These are phyloP conservation scores for Beauveria sp. DNA, from an alignment of 2,329 filamentous ascomycete genomes.

Conservation along the genomic window DNA sequence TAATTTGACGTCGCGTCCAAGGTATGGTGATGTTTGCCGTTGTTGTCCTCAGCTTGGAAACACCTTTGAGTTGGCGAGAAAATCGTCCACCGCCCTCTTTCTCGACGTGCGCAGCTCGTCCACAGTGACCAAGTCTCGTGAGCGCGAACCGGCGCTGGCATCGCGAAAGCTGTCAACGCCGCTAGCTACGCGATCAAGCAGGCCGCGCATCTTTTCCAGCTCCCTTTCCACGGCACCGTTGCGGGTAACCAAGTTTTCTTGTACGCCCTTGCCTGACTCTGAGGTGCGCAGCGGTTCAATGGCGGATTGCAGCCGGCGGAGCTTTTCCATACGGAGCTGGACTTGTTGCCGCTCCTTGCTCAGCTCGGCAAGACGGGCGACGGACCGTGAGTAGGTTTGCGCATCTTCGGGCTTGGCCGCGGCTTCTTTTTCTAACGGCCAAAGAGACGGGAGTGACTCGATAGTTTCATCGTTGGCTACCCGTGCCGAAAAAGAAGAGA, in stretches of 20 bases:
- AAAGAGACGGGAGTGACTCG: constrained; percentile 37
- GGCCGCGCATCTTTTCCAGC: constrained; percentile 56
- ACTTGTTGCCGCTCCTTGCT: constrained; percentile 29
- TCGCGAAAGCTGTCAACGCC: constrained; percentile 34
- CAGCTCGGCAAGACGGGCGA: constrained; percentile 42
- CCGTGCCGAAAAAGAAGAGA: not conserved
- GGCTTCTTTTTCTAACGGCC: constrained; percentile 34
- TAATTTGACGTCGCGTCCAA: not conserved
- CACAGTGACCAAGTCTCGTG: constrained; percentile 18
- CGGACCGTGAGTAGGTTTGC: constrained; percentile 43
- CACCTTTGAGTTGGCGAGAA: constrained; percentile 26
- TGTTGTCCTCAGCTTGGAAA: constrained; percentile 10
- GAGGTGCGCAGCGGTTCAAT: constrained; percentile 35
- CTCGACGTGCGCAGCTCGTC: constrained; percentile 32
- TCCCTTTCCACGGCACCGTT: constrained; percentile 59
- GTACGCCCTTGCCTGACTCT: constrained; percentile 35
- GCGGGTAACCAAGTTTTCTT: constrained; percentile 59
- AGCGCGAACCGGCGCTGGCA: constrained; percentile 16
- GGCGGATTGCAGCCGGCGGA: constrained; percentile 41
- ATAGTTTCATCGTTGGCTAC: constrained; percentile 37
- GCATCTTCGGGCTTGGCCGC: constrained; percentile 37
- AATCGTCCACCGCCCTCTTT: constrained; percentile 33
- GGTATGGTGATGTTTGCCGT: not conserved
- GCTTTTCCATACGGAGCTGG: constrained; percentile 35
- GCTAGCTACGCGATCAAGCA: constrained; percentile 53